Evolutionary conservation across 805 yeast species (phyloP), one percentile per base, ranked within the genome.

Genomic region (Myxozyma melibiosi): DNA sequence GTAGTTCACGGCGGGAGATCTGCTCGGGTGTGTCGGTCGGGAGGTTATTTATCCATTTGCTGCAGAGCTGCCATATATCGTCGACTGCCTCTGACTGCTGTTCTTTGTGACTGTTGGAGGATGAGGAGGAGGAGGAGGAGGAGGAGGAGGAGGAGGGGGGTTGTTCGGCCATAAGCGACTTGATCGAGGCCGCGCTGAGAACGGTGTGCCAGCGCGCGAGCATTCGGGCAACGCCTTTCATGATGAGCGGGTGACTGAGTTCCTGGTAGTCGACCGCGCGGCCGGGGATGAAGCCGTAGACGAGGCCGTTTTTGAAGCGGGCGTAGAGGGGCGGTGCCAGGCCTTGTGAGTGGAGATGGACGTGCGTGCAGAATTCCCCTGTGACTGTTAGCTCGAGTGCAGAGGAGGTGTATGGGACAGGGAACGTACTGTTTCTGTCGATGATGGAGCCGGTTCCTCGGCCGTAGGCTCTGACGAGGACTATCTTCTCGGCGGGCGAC

Each of bases 311-410:
- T 33, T 82, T 80, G 65, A 87, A 85, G 50, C 87, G 72, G 3
- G 88, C 85, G 67, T 80, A 81, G 25, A 86, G 78, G 0, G 84
- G 78, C 0, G 94, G 89, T 0, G 92, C 92, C 59, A 86, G 76
- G 2, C 76, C 74, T 41, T 83, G 74, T 2, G 84, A 76, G 64
- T 83, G 78, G 49, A 87, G 76, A 51, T 83, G 80, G 47, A 83
- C 67, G 68, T 86, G 92, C 55, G 87, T 84, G 18, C 85, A 84
- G 66, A 83, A 84, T 68, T 86, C 94, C 35, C 63, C 63, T 59
- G 28, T 3, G 14, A 44, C 7, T 4, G 3, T 14, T 4, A 34
- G 20, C 25, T n/a, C 11, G 47, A 22, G 13, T 18, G n/a, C 20
- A 18, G 14, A 16, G 16, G 8, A 14, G 14, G 13, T 14, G 20